Evolutionary conservation across 176 grass and related monocot species (phyloP), one percentile per base, ranked within the genome.

Genomic region (Oryza coarctata): DNA sequence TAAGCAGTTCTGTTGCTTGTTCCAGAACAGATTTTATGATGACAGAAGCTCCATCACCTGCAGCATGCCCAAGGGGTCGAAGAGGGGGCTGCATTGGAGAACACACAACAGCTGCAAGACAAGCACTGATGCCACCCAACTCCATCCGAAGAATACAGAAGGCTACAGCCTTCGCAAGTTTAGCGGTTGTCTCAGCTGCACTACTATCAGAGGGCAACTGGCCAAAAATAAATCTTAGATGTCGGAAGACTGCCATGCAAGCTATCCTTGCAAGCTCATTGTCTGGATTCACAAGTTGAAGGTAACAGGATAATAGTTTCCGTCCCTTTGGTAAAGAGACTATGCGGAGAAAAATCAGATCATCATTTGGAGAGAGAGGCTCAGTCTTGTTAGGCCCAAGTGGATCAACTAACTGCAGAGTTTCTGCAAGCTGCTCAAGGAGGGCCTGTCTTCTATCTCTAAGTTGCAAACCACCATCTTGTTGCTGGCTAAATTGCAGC

Each of bases 241-340:
- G 91, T 9, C 94, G 77, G 78, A 97, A 94, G 20, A 97, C 75
- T 72, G 89, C 89, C 94, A 97, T 97, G 83, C 84, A 97, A 52
- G 74, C 84, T 29, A 97, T 65, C 32, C 94, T 81, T 25, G 79
- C 74, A 50, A 91, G 72, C 47, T 94, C 89, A 17, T 84, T 83
- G 28, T 83, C 88, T 65, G 90, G 70, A 60, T 65, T 63, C 38
- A 97, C 71, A 82, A 97, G 81, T 23, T 84, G 72, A 67, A 97
- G 63, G 32, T 97, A 97, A 40, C 78, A 65, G 28, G 91, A 86
- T 36, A 94, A 75, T 80, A 97, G 75, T 82, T 97, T 97, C 65
- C 91, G 80, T 1, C 94, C 94, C 64, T 97, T 97, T 12, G 91
- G 94, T 38, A 97, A 91, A 83, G 91, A 91, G 58, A 91, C 81